Base-by-base conservation (phyloP, 306 rosid genomes). In the Cicer chorassanicum region DNA sequence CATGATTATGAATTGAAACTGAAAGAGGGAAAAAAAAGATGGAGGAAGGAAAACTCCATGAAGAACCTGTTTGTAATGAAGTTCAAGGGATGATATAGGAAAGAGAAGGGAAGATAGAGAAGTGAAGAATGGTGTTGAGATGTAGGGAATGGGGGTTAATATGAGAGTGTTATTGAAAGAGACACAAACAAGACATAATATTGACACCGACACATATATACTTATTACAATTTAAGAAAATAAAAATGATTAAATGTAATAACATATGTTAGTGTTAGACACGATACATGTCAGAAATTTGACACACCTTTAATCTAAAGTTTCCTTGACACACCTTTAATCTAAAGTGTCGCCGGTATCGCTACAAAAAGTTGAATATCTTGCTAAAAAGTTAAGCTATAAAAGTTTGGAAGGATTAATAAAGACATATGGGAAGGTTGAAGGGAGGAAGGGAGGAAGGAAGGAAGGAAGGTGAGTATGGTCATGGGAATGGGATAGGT, bases 61-160 rank as follows among this genome's bases (percentile, higher is more conserved):
- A 74, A 15, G 39, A 43, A 82, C 79, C 67, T 59, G 68, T 57
- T 71, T 39, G 51, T 54, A 56, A 56, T 21, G 65, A 76, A 45
- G 14, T 50, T 34, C 65, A 73, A 9, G 15, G 8, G 2, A 60
- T 49, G 1, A 14, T 61, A 63, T 63, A 15, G 29, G 75, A 48
- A 44, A 16, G 7, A 50, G 19, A 63, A 19, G 10, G 48, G 8
- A 48, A 18, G 29, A 12, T 13, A 2, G 43, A 49, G 11, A 44
- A 39, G 36, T 4, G 64, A 18, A 24, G 43, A 51, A 69, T 29
- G 12, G 18, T 40, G 24, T 14, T 46, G 45, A 48, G 59, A 15
- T 48, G 65, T 10, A 18, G 38, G 2, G 34, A 50, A 48, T 54
- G 34, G 34, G 34, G 0, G 0, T 24, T 63, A 54, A 76, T 81